These are phyloP conservation scores for Conringia planisiliqua DNA, from an alignment of 345 rosid genomes.

Conservation along the genomic window DNA sequence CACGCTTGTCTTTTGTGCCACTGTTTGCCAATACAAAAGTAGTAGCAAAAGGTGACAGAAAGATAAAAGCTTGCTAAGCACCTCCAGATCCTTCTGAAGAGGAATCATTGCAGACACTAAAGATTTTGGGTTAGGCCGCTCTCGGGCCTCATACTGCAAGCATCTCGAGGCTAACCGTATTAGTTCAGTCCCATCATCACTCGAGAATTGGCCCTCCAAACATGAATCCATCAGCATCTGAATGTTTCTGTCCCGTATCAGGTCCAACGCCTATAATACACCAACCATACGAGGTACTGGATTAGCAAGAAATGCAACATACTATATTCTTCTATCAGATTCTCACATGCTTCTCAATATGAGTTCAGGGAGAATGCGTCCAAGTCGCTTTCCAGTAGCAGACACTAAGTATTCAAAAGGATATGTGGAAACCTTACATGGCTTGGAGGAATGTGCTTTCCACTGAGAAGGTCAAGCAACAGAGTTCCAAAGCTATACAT, in stretches of 20 bases:
- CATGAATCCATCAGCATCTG: conserved; percentile 83
- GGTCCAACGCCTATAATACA: conserved; percentile 68
- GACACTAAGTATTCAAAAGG: not conserved
- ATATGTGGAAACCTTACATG: conserved; percentile 50
- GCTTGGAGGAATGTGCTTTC: conserved; percentile 88
- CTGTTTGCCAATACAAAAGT: not conserved
- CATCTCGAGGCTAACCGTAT: conserved; percentile 87
- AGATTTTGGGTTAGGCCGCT: conserved; percentile 73
- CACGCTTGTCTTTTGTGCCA: not conserved
- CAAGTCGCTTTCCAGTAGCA: not conserved
- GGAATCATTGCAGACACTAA: conserved; percentile 65
- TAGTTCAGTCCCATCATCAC: conserved; percentile 75
- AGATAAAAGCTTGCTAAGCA: conserved; percentile 20
- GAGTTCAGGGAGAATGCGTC: not conserved
- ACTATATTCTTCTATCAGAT: not conserved
- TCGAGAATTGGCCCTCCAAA: conserved; percentile 78
- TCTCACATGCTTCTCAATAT: not conserved
- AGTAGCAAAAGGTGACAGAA: not conserved
- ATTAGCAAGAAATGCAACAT: not conserved
- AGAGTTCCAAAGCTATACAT: conserved; percentile 89
- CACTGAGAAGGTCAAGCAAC: conserved; percentile 85
- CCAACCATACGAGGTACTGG: not conserved
- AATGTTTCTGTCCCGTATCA: conserved; percentile 79
- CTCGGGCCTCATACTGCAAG: conserved; percentile 83
- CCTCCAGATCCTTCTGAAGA: conserved; percentile 82